Evolutionary conservation across 768 basidiomycete genomes (phyloP).

Genomic region (Xerocomus potaroensis): DNA sequence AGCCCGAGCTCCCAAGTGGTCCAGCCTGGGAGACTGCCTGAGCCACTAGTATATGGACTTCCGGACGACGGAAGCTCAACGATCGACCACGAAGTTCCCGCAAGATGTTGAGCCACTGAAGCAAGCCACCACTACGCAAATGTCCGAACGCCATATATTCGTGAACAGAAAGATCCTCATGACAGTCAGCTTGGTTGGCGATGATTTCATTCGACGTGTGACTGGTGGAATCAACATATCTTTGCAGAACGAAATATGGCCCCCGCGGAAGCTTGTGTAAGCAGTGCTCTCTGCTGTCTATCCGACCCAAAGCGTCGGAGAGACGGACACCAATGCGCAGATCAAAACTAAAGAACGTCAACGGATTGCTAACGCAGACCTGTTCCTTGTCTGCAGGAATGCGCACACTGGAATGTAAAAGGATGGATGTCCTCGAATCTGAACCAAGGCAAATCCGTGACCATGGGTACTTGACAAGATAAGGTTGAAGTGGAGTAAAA

Average conservation of each 20-base stretch:
- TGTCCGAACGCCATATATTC: conserved; percentile 43
- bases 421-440: conserved; percentile 20
- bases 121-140: conserved; percentile 38
- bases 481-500: too few species aligned
- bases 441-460: conserved; percentile 36
- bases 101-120: conserved; percentile 51
- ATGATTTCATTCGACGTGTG: conserved; percentile 42
- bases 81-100: conserved; percentile 37
- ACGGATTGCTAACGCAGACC: conserved; percentile 29
- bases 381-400: conserved; percentile 14
- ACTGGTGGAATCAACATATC: conserved; percentile 30
- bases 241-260: conserved; percentile 34
- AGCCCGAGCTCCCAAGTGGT: conserved; percentile 11
- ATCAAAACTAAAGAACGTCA: conserved; percentile 32
- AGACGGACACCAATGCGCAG: conserved; percentile 5
- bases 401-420: conserved; percentile 28
- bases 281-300: conserved; percentile 20
- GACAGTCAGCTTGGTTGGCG: conserved; percentile 40
- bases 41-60: conserved; percentile 38
- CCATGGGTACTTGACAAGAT: conserved; percentile 1
- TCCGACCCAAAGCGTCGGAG: conserved; percentile 5
- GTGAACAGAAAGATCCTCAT: conserved; percentile 36
- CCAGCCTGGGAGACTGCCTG: conserved; percentile 45
- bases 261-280: conserved; percentile 30
- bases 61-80: conserved; percentile 36